Percentiles rank a stretch among this genome's conserved stretches.
phyloP scores from a whole-genome alignment of 139 green algal genomes.

The Chlorella ohadii region DNA sequence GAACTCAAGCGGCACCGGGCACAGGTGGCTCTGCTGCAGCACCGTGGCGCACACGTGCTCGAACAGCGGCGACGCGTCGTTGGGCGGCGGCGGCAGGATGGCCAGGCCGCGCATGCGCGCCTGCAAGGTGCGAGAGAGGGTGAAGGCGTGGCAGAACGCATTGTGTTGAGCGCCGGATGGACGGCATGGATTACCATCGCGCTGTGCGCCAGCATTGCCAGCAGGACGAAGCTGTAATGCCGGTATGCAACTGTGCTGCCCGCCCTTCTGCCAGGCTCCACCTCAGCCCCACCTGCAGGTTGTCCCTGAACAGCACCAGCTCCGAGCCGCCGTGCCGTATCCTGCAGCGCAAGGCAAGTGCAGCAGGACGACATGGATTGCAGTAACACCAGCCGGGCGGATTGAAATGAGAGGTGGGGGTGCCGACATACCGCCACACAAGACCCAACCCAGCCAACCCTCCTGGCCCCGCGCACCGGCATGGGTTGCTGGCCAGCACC shows the following conservation, averaged over 20 bases:
- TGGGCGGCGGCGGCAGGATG: slow-evolving; percentile 57
- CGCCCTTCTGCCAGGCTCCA: too few relatives aligned
- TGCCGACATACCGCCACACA: not conserved
- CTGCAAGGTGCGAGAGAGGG: too few relatives aligned
- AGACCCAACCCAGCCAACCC: slow-evolving; percentile 24
- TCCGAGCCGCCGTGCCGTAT: slow-evolving; percentile 67
- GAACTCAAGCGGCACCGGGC: slow-evolving; percentile 83
- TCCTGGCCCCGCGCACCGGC: slow-evolving; percentile 40
- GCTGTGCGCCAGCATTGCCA: too few relatives aligned
- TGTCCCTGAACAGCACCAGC: slow-evolving; percentile 78
- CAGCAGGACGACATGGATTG: too few relatives aligned
- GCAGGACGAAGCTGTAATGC: too few relatives aligned
- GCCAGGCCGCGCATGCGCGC: slow-evolving; percentile 60
- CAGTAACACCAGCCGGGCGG: too few relatives aligned
- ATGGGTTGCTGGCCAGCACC: slow-evolving; percentile 86
- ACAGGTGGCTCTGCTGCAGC: slow-evolving; percentile 92
- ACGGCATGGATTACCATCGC: too few relatives aligned
- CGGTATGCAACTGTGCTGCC: too few relatives aligned
- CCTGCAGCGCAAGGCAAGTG: slow-evolving; percentile 7
- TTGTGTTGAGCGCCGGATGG: too few relatives aligned
- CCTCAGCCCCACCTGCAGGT: slow-evolving; percentile 58
- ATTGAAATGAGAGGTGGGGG: too few relatives aligned
- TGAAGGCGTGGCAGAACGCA: too few relatives aligned
- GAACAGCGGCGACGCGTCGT: slow-evolving; percentile 39
- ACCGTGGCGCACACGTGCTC: slow-evolving; percentile 83